Base-by-base conservation (phyloP, 2,329 filamentous ascomycete genomes). In the Balansia obtecta region DNA sequence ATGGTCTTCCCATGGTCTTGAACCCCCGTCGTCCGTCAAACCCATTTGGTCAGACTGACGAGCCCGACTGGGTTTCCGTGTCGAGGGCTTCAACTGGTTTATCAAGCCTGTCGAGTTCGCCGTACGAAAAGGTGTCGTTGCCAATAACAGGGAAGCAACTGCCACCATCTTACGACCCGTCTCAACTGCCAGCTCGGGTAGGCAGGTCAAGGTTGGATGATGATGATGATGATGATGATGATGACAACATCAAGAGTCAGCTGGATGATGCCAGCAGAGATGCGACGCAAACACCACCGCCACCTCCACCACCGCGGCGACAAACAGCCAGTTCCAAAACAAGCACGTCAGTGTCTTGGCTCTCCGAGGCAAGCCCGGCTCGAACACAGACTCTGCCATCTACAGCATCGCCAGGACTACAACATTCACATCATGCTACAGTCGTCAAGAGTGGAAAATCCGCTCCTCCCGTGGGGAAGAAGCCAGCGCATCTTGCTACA, bases 11-110 rank as follows among this genome's bases (percentile, higher is more conserved):
- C 11, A 75, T 81, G 58, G 70, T 81, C 2, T 75, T 87, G 20
- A 96, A 95, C 63, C 80, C 84, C 1, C 76, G 80, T 33, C 79
- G 87, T 45, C 79, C 81, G 12, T 80, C 85, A 1, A 97, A 97
- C 60, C 93, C 93, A 0, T 97, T 94, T 64, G 76, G 75, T 1
- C 72, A 77, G 0, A 82, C 78, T 1, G 75, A 83, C 33, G 87
- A 95, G 64, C 79, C 84, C 10, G 90, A 96, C 60, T 97, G 93
- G 93, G 80, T 95, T 41, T 76, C 75, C 3, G 71, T 84, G 6
- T 74, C 79, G 20, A 69, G 77, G 33, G 68, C 74, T 3, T 70
- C 73, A 41, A 77, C 77, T 15, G 72, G 75, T 38, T 70, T 76
- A 0, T 78, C 75, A 2, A 79, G 73, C 60, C 72, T 81, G 53